phyloP scores from a whole-genome alignment of 176 grass and related monocot species.

The Typha latifolia region DNA sequence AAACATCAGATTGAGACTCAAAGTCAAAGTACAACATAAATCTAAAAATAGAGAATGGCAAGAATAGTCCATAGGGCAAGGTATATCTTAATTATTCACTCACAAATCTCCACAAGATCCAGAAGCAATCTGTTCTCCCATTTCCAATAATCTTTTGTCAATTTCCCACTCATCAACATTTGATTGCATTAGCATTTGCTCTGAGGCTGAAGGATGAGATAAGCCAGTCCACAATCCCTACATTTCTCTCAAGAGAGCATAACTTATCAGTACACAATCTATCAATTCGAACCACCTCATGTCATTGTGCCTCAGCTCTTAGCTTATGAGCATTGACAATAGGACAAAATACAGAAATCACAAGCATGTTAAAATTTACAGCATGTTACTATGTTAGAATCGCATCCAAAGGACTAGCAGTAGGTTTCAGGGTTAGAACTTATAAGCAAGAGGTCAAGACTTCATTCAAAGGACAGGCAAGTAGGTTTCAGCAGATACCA shows the following conservation, averaged over 20 bases:
- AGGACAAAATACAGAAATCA: too few species aligned
- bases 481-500: too few species aligned
- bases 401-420: too few species aligned
- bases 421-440: too few species aligned
- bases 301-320: too few species aligned
- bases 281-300: too few species aligned
- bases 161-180: constrained; percentile 90
- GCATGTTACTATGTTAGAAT: too few species aligned
- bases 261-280: not conserved
- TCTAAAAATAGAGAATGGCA: constrained; percentile 8
- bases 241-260: constrained; percentile 11
- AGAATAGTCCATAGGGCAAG: constrained; percentile 1
- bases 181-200: constrained; percentile 59
- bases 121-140: constrained; percentile 71
- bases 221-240: constrained; percentile 98
- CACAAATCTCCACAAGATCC: constrained; percentile 96
- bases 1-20: constrained; percentile 11
- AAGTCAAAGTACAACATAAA: not conserved
- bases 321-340: too few species aligned
- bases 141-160: constrained; percentile 74
- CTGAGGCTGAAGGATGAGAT: constrained; percentile 88
- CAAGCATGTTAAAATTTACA: too few species aligned
- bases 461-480: too few species aligned
- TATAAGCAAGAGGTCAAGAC: too few species aligned
- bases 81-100: constrained; percentile 23